Conservation (phyloP, 78 protist genomes). For the slime mould (Dictyostelium discoideum) region DNA sequence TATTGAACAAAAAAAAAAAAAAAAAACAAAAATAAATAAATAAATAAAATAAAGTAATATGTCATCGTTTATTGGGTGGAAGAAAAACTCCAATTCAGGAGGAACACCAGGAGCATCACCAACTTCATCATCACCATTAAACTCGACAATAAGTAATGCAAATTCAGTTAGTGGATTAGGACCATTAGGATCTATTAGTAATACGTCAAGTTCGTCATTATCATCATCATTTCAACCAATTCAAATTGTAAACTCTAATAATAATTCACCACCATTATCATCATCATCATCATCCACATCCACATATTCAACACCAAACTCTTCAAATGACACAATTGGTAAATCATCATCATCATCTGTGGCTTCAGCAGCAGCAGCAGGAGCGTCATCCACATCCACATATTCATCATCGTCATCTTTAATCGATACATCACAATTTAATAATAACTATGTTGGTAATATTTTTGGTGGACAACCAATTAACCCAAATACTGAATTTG, state of each 20-base stretch:
- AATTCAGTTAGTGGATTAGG: slow-evolving; percentile 2
- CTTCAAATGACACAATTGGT: not conserved
- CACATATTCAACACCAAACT: not conserved
- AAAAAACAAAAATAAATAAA: not conserved
- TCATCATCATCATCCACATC: not conserved
- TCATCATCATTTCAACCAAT: not conserved
- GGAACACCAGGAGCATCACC: slow-evolving; percentile 14
- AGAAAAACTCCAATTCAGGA: slow-evolving; percentile 8
- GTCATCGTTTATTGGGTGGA: not conserved
- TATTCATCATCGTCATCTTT: not conserved
- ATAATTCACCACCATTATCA: not conserved
- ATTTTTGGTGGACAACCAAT: slow-evolving; percentile 51
- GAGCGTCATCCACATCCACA: not conserved
- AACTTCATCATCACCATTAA: not conserved
- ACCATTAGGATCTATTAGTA: not conserved
- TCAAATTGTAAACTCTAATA: not conserved
- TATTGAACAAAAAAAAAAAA: not conserved
- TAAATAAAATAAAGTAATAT: not conserved
- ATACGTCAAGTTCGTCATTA: not conserved
- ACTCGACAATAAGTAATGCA: not conserved
- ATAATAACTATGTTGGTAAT: not conserved
- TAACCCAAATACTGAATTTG: slow-evolving; percentile 31
- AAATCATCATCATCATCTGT: not conserved
- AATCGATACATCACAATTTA: not conserved
- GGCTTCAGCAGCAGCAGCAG: not conserved